Base-by-base conservation (phyloP, 495 filamentous ascomycete species). In the Aspergillus funiculosus region DNA sequence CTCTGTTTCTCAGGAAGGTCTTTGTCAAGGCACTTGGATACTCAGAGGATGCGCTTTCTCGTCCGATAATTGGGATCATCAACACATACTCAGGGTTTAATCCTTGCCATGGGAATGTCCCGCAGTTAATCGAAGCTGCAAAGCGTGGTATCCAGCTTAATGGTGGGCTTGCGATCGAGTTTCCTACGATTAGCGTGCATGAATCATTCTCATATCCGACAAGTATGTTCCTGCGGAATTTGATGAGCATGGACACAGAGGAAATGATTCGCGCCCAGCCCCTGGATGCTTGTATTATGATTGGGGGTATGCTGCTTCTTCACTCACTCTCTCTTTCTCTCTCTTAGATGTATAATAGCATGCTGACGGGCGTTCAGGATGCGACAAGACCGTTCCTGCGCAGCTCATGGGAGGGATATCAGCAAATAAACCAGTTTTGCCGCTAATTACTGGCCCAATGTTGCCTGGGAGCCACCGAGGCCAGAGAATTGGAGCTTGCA, bases 161-260 rank as follows among this genome's bases (percentile, higher is more conserved):
- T 39, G 81, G 81, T 0, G 80, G 80, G 0, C 54, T 84, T 25
- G 76, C 80, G 1, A 68, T 84, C 17, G 80, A 83, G 19, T 85
- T 84, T 50, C 80, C 80, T 2, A 84, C 80, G 1, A 83, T 84
- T 28, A 82, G 76, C 41, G 48, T 85, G 6, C 76, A 79, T 34
- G 81, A 85, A 61, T 69, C 67, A 0, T 84, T 84, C 55, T 73
- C 80, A 0, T 59, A 72, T 31, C 80, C 80, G 3, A 82, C 80
- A 6, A 85, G 81, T 61, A 85, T 85, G 80, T 83, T 77, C 43
- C 48, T 83, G 43, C 56, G 81, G 31, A 85, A 84, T 54, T 40
- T 84, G 31, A 84, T 85, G 80, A 79, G 77, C 51, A 82, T 85
- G 79, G 80, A 85, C 54, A 84, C 81, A 0, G 81, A 85, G 56